Percentiles rank a stretch among this genome's conserved stretches.
These are phyloP conservation scores for Stagonosporopsis cucurbitacearum DNA, from an alignment of 2,329 filamentous ascomycete genomes.

Conservation along the genomic window DNA sequence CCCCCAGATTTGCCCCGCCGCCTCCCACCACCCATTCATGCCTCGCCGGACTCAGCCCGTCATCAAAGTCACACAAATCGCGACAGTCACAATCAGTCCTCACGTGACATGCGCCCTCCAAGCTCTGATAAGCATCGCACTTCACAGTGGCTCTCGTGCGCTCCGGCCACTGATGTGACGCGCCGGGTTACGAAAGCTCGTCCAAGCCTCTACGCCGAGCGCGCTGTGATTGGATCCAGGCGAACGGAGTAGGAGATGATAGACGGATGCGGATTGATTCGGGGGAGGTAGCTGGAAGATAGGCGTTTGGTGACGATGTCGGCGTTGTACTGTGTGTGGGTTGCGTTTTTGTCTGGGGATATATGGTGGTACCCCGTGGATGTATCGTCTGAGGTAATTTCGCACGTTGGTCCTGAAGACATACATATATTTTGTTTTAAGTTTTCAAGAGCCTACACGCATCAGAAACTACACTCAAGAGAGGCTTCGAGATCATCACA, in stretches of 20 bases:
- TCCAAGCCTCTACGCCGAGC: slow-evolving; percentile 11
- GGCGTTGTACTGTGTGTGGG: slow-evolving; percentile 14
- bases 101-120: slow-evolving; percentile 12
- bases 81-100: slow-evolving; percentile 3
- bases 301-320: slow-evolving; percentile 19
- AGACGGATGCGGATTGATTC: slow-evolving; percentile 15
- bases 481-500: background rate
- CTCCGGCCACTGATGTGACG: slow-evolving; percentile 11
- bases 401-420: background rate
- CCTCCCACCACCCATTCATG: slow-evolving; percentile 2
- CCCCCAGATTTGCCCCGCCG: slow-evolving; percentile 13
- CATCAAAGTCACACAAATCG: slow-evolving; percentile 14
- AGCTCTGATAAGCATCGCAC: slow-evolving; percentile 16
- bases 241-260: slow-evolving; percentile 11
- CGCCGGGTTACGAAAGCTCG: slow-evolving; percentile 16
- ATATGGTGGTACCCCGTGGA: slow-evolving; percentile 16
- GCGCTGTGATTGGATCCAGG: slow-evolving; percentile 17
- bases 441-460: background rate
- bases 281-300: slow-evolving; percentile 9
- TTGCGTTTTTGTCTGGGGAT: slow-evolving; percentile 7
- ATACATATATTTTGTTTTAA: background rate
- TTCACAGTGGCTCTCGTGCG: slow-evolving; percentile 10
- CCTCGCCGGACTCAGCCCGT: slow-evolving; percentile 8
- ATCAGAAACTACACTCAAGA: background rate
- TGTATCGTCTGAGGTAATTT: slow-evolving; percentile 8